Conservation (phyloP, 805 yeast species). For the Metschnikowia hibisci region DNA sequence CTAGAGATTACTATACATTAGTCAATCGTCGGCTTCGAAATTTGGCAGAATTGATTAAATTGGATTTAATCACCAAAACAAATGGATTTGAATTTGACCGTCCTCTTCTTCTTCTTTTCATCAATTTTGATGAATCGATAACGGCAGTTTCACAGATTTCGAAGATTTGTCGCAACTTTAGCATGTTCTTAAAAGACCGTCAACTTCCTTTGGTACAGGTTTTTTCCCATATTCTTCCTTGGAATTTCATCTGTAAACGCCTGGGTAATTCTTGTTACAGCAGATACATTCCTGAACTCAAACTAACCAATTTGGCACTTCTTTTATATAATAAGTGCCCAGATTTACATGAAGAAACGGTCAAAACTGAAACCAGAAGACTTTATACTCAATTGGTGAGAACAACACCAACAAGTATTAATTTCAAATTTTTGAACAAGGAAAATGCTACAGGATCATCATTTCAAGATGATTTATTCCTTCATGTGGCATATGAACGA, state of each 20-base stretch:
- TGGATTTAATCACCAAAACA: constrained; percentile 39
- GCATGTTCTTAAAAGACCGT: constrained; percentile 31
- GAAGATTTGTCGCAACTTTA: constrained; percentile 45
- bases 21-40: constrained; percentile 27
- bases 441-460: constrained; percentile 19
- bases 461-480: constrained; percentile 60
- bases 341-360: constrained; percentile 11
- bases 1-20: constrained; percentile 27
- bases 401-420: constrained; percentile 34
- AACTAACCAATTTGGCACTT: constrained; percentile 44
- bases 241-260: constrained; percentile 23
- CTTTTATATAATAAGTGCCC: constrained; percentile 59
- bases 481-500: constrained; percentile 83
- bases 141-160: constrained; percentile 46
- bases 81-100: constrained; percentile 40
- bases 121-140: constrained; percentile 40
- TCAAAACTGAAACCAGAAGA: constrained; percentile 6
- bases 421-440: constrained; percentile 20
- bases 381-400: constrained; percentile 33
- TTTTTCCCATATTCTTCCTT: constrained; percentile 36
- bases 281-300: constrained; percentile 30
- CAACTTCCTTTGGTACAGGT: constrained; percentile 38
- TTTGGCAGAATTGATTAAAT: constrained; percentile 35
- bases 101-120: constrained; percentile 51
- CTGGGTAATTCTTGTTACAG: constrained; percentile 13